These are phyloP conservation scores for Penstemon davidsonii DNA, from an alignment of 257 asterid genomes.

Conservation along the genomic window DNA sequence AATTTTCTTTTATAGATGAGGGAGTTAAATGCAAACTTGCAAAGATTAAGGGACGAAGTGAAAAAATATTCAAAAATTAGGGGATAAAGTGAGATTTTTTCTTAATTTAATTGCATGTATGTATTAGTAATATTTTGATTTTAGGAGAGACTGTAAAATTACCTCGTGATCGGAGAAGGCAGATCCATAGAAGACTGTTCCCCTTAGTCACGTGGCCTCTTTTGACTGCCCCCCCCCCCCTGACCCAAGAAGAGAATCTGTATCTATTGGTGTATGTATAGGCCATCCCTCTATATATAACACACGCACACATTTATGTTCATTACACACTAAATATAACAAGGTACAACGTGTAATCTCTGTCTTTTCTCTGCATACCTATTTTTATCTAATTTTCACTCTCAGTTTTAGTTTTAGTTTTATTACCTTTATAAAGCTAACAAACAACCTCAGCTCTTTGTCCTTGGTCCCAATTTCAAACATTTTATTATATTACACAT, in stretches of 20 bases:
- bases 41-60: too few relatives aligned
- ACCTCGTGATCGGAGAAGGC: slow-evolving; percentile 97
- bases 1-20: too few relatives aligned
- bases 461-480: slow-evolving; percentile 33
- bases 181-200: slow-evolving; percentile 98
- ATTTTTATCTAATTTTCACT: slow-evolving; percentile 40
- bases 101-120: too few relatives aligned
- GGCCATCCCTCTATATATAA: slow-evolving; percentile 30
- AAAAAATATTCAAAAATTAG: too few relatives aligned
- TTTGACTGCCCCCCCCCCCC: slow-evolving; percentile 70
- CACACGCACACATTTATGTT: slow-evolving; percentile 1
- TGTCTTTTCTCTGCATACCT: slow-evolving; percentile 19
- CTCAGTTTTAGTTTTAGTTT: slow-evolving; percentile 22
- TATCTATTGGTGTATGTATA: slow-evolving; percentile 22
- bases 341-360: slow-evolving; percentile 28
- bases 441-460: slow-evolving; percentile 7
- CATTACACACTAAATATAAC: slow-evolving; percentile 23
- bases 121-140: too few relatives aligned
- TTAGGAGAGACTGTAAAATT: not conserved
- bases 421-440: not conserved
- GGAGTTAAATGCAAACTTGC: too few relatives aligned
- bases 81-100: too few relatives aligned
- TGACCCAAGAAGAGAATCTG: slow-evolving; percentile 13
- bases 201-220: slow-evolving; percentile 86
- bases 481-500: slow-evolving; percentile 50